These are phyloP conservation scores for Fusarium acutatum DNA, from an alignment of 2,329 filamentous ascomycete species.

Conservation along the genomic window DNA sequence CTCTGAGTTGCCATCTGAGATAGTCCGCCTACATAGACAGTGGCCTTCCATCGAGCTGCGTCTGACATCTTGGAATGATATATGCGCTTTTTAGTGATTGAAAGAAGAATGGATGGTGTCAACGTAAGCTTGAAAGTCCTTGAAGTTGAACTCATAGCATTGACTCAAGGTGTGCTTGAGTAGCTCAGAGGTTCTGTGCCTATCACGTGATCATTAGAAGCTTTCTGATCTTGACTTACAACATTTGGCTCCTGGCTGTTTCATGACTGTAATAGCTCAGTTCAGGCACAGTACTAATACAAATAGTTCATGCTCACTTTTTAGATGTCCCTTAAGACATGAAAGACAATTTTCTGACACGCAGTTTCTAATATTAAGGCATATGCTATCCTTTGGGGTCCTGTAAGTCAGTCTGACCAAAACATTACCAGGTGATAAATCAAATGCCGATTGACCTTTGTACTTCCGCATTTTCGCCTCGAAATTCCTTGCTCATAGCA, in stretches of 20 bases:
- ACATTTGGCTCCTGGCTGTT: neutral
- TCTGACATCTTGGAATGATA: constrained; percentile 72
- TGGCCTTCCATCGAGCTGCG: constrained; percentile 84
- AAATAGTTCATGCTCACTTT: neutral
- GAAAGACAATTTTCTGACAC: neutral
- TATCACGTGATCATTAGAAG: constrained; percentile 28
- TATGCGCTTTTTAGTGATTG: neutral
- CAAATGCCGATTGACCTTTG: neutral
- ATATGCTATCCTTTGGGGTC: neutral
- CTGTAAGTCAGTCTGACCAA: neutral
- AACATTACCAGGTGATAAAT: neutral
- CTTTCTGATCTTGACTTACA: constrained; percentile 1
- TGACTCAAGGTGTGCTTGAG: constrained; percentile 3
- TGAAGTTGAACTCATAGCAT: constrained; percentile 13
- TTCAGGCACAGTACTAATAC: no score
- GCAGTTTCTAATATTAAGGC: neutral
- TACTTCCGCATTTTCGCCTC: neutral
- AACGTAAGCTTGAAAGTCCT: constrained; percentile 1
- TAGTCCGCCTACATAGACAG: constrained; percentile 90
- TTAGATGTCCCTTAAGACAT: no score
- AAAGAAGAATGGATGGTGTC: neutral
- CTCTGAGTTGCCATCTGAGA: constrained; percentile 78
- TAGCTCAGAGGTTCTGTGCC: constrained; percentile 14
- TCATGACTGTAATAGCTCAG: neutral
- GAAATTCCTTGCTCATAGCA: neutral